These are phyloP conservation scores for Taiwanofungus camphoratus DNA, from an alignment of 1,284 basidiomycete species.

Conservation along the genomic window DNA sequence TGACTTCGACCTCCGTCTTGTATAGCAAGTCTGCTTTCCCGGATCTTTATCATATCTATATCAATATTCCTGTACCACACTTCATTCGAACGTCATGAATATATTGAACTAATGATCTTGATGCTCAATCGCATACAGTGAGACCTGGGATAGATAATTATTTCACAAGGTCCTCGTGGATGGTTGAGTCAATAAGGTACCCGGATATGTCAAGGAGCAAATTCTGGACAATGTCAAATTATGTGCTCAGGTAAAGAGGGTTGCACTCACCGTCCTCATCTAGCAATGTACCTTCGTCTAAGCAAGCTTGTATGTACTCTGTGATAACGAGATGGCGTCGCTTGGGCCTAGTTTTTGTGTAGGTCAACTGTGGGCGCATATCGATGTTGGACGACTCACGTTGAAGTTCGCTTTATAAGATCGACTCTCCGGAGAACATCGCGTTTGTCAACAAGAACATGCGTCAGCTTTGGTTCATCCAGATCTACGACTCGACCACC, in stretches of 20 bases:
- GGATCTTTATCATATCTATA: constrained; percentile 9
- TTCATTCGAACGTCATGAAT: no score
- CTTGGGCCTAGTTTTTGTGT: constrained; percentile 53
- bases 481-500: constrained; percentile 71
- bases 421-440: constrained; percentile 66
- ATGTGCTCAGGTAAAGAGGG: neutral
- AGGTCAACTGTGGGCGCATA: neutral
- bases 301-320: constrained; percentile 70
- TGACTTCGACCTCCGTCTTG: neutral
- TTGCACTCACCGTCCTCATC: constrained; percentile 65
- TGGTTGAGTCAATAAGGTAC: no score
- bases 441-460: constrained; percentile 77
- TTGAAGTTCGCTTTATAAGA: constrained; percentile 64
- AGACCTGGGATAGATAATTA: no score
- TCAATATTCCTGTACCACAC: constrained; percentile 3
- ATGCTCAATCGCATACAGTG: no score
- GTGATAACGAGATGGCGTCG: constrained; percentile 72
- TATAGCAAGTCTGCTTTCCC: neutral
- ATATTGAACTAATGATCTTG: no score
- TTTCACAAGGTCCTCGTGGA: no score
- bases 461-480: constrained; percentile 74
- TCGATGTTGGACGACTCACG: constrained; percentile 36
- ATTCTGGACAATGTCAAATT: constrained; percentile 5
- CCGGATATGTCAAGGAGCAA: constrained; percentile 11
- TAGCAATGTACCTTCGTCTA: constrained; percentile 75